A percentile compares a stretch with the other conserved stretches of the same genome.
These are phyloP conservation scores for Hippophae tibetana DNA, from an alignment of 306 rosid genomes.

Conservation along the genomic window DNA sequence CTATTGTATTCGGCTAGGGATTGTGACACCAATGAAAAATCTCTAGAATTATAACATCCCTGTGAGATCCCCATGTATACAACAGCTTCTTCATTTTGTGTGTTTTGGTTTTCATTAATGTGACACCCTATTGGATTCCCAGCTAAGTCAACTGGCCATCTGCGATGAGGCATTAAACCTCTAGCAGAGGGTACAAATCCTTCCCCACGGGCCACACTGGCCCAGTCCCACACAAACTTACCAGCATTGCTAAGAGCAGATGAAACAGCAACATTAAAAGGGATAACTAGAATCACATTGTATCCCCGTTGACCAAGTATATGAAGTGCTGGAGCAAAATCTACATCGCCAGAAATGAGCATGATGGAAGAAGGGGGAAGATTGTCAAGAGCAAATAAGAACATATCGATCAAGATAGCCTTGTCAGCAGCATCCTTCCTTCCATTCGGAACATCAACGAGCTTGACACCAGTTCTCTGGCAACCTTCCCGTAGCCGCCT, in stretches of 20 bases:
- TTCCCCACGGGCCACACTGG: slow-evolving; percentile 88
- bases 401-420: slow-evolving; percentile 97
- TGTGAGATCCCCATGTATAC: slow-evolving; percentile 70
- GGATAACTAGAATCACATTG: slow-evolving; percentile 81
- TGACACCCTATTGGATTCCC: slow-evolving; percentile 65
- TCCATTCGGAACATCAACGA: slow-evolving; percentile 92
- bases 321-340: slow-evolving; percentile 93
- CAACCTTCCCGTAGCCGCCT: slow-evolving; percentile 90
- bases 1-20: slow-evolving; percentile 52
- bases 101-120: slow-evolving; percentile 39
- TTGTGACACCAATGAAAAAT: slow-evolving; percentile 51
- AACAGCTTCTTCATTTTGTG: slow-evolving; percentile 72
- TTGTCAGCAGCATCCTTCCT: slow-evolving; percentile 98
- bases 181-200: slow-evolving; percentile 68
- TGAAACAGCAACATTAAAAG: slow-evolving; percentile 81
- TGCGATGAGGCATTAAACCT: slow-evolving; percentile 41
- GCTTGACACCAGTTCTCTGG: slow-evolving; percentile 94
- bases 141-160: slow-evolving; percentile 40
- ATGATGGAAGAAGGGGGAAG: slow-evolving; percentile 92
- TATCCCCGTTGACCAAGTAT: slow-evolving; percentile 96
- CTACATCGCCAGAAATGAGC: slow-evolving; percentile 94
- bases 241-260: slow-evolving; percentile 95
- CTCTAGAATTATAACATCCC: slow-evolving; percentile 54
- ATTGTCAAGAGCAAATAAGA: slow-evolving; percentile 95
- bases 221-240: slow-evolving; percentile 98